These are phyloP conservation scores for Polygonum maritimum DNA, from an alignment of 148 eudicot genomes.

Conservation along the genomic window DNA sequence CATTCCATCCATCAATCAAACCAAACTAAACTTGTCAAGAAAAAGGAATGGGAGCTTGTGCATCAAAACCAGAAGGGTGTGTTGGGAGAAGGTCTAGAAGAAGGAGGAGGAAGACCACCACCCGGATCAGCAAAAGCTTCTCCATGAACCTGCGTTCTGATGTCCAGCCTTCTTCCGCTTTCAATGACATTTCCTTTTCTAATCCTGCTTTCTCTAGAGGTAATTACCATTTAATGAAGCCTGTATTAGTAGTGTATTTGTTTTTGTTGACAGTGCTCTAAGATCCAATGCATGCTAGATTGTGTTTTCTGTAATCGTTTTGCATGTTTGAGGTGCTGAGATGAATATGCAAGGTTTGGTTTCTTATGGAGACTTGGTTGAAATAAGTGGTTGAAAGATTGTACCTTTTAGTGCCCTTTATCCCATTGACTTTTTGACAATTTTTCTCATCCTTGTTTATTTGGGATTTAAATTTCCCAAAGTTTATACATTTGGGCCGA, in stretches of 20 bases:
- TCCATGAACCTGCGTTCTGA: conserved; percentile 16
- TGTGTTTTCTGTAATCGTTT: neutral
- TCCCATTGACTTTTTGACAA: neutral
- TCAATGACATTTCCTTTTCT: conserved; percentile 23
- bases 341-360: neutral
- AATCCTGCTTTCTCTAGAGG: conserved; percentile 66
- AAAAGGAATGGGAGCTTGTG: conserved; percentile 60
- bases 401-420: neutral
- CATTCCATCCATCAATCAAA: neutral
- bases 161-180: conserved; percentile 24
- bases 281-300: neutral
- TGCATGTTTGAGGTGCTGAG: neutral
- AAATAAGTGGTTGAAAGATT: no score
- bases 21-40: neutral
- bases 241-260: no score
- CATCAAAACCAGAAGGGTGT: conserved; percentile 66
- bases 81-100: conserved; percentile 31
- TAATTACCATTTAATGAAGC: conserved; percentile 1
- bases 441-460: neutral
- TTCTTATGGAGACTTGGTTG: neutral
- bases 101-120: conserved; percentile 21
- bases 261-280: neutral
- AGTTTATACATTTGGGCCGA: neutral
- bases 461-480: neutral
- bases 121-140: conserved; percentile 14